Conservation (phyloP, 495 filamentous ascomycete species). For the Talaromyces adpressus region DNA sequence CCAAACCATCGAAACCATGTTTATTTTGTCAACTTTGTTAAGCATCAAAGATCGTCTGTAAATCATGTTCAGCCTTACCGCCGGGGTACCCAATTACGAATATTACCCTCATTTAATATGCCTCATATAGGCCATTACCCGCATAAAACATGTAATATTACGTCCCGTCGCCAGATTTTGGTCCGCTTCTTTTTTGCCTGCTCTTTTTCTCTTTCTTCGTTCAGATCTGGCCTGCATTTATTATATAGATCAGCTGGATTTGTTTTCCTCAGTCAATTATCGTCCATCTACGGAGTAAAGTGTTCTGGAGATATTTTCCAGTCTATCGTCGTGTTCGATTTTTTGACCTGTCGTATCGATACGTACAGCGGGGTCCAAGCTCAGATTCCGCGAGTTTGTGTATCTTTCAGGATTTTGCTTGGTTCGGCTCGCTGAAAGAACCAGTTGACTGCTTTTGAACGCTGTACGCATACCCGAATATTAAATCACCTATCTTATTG, state of each 20-base stretch:
- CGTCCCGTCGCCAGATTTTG: not conserved
- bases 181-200: not conserved
- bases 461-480: not conserved
- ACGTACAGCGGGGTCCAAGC: conserved; percentile 1
- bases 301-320: not conserved
- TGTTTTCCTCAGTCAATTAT: not conserved
- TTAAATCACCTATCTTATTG: not conserved
- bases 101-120: not conserved
- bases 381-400: not conserved
- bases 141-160: not conserved
- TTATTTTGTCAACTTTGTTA: too few species aligned
- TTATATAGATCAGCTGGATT: not conserved
- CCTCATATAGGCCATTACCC: not conserved
- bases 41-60: not conserved
- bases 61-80: not conserved
- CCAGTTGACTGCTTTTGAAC: not conserved
- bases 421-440: not conserved
- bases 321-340: not conserved
- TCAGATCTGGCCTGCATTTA: conserved; percentile 1
- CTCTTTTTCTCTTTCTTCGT: not conserved
- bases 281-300: not conserved
- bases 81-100: not conserved
- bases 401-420: conserved; percentile 1
- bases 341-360: not conserved
- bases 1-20: too few species aligned